phyloP scores from a whole-genome alignment of 2,329 filamentous ascomycete genomes.

The Claviceps sp. region DNA sequence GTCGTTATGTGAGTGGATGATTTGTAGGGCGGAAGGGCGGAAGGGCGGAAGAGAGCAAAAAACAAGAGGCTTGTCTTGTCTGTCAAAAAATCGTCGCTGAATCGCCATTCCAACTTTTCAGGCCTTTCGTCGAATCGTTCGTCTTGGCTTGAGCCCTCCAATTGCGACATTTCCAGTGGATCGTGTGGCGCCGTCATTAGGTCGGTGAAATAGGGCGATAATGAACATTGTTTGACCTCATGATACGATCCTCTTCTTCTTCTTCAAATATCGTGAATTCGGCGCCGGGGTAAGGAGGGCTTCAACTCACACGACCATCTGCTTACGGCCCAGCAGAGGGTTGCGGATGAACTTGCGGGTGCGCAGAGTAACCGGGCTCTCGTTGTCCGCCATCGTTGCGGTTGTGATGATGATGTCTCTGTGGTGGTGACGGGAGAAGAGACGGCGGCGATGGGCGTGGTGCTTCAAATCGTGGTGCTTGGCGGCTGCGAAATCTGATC shows the following conservation, averaged over 20 bases:
- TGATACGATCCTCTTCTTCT: constrained; percentile 1
- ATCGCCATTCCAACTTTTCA: not conserved
- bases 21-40: no score
- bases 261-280: not conserved
- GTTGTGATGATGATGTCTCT: constrained; percentile 23
- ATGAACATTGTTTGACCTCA: not conserved
- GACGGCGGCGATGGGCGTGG: constrained; percentile 14
- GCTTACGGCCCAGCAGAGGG: constrained; percentile 95
- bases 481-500: constrained; percentile 14
- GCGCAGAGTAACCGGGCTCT: constrained; percentile 69
- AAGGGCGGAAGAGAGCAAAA: not conserved
- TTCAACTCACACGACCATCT: constrained; percentile 94
- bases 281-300: not conserved
- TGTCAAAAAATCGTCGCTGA: not conserved
- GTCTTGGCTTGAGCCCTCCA: not conserved
- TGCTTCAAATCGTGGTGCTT: constrained; percentile 17
- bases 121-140: not conserved
- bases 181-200: not conserved
- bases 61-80: not conserved
- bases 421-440: constrained; percentile 19
- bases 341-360: constrained; percentile 99
- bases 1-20: no score
- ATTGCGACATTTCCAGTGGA: not conserved
- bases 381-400: constrained; percentile 78
- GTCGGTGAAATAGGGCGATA: not conserved